These are phyloP conservation scores for Penicillium paxilli DNA, from an alignment of 495 filamentous ascomycete genomes.

Conservation along the genomic window DNA sequence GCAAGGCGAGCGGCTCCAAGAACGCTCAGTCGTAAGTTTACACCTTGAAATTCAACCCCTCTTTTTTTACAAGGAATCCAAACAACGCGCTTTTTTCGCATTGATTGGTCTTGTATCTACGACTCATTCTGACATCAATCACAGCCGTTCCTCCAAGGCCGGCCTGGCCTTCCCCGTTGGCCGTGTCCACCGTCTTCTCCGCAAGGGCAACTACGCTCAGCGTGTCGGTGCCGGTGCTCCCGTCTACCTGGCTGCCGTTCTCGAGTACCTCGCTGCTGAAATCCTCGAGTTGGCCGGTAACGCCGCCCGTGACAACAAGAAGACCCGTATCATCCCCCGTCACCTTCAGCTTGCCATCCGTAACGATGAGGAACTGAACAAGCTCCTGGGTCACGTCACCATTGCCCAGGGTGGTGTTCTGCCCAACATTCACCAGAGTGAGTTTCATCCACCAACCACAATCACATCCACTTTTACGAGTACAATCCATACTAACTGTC, in stretches of 20 bases:
- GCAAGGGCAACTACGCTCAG: slow-evolving; percentile 99
- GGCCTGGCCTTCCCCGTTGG: slow-evolving; percentile 99
- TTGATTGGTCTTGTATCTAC: not conserved
- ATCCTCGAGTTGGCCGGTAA: slow-evolving; percentile 99
- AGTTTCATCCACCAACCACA: slow-evolving; percentile 34
- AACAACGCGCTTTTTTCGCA: not conserved
- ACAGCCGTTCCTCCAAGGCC: slow-evolving; percentile 96
- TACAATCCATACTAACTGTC: slow-evolving; percentile 44
- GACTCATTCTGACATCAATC: slow-evolving; percentile 37
- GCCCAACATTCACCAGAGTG: slow-evolving; percentile 98
- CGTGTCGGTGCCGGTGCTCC: slow-evolving; percentile 99
- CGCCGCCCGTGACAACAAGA: slow-evolving; percentile 99
- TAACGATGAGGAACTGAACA: slow-evolving; percentile 99
- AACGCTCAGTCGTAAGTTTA: slow-evolving; percentile 84
- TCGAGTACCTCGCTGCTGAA: slow-evolving; percentile 98
- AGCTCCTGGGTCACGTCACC: slow-evolving; percentile 97
- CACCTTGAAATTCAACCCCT: too few relatives aligned
- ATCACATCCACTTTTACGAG: not conserved
- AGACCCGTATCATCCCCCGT: slow-evolving; percentile 99
- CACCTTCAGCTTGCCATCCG: slow-evolving; percentile 99
- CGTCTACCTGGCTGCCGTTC: slow-evolving; percentile 96
- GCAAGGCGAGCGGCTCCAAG: slow-evolving; percentile 97
- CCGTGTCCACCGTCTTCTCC: slow-evolving; percentile 98
- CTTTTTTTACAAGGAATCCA: too few relatives aligned
- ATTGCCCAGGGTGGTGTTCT: slow-evolving; percentile 99